Conservation (phyloP, 1,284 basidiomycete species). For the Microbotryomycetes sp. region DNA sequence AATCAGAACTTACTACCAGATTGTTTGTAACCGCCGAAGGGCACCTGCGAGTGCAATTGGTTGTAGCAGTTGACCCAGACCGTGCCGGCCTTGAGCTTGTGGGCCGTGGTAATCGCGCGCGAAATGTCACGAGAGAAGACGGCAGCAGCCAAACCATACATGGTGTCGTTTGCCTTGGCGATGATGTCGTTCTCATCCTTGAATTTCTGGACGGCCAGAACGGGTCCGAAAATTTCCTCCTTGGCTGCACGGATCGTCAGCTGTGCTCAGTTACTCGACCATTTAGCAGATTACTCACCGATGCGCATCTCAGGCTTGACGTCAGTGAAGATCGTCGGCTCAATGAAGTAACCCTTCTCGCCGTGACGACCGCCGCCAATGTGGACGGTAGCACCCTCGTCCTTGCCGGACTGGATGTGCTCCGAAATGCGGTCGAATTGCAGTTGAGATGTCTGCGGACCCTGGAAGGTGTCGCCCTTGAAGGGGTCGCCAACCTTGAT, state of each 20-base stretch:
- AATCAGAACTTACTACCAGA: slow-evolving; percentile 21
- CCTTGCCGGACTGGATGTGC: slow-evolving; percentile 78
- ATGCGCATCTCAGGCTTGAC: background rate
- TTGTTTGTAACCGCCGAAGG: slow-evolving; percentile 79
- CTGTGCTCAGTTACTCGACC: background rate
- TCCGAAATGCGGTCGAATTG: slow-evolving; percentile 63
- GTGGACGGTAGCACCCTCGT: slow-evolving; percentile 72
- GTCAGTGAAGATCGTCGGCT: slow-evolving; percentile 74
- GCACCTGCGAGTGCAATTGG: slow-evolving; percentile 46
- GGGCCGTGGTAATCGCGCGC: slow-evolving; percentile 64
- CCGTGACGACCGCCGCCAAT: slow-evolving; percentile 69
- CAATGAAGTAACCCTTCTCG: slow-evolving; percentile 52
- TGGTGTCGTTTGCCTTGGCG: slow-evolving; percentile 70
- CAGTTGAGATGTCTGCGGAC: slow-evolving; percentile 73
- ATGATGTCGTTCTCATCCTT: slow-evolving; percentile 52
- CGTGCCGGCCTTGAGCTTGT: slow-evolving; percentile 70
- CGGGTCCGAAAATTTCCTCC: slow-evolving; percentile 72
- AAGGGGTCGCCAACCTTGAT: slow-evolving; percentile 75
- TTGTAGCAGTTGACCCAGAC: slow-evolving; percentile 66
- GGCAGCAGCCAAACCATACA: slow-evolving; percentile 76
- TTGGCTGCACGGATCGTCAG: slow-evolving; percentile 43
- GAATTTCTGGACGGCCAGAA: slow-evolving; percentile 50
- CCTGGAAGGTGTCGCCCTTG: slow-evolving; percentile 60
- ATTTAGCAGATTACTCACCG: background rate
- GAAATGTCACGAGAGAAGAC: slow-evolving; percentile 76